phyloP scores from a whole-genome alignment of 306 rosid species.

The Betula pendula region DNA sequence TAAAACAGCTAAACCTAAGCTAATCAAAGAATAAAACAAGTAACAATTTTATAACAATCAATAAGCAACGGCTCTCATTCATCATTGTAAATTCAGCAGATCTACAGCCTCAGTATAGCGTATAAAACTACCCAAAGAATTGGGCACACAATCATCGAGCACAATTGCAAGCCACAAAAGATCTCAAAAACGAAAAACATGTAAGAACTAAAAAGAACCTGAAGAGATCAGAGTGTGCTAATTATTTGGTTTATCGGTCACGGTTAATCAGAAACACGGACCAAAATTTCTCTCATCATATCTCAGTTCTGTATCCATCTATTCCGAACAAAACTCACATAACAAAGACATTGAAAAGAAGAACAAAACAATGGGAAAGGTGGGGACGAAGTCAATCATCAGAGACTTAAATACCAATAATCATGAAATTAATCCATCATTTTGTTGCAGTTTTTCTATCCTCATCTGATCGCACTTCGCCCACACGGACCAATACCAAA shows the following conservation, averaged over 20 bases:
- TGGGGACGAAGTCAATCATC: background rate
- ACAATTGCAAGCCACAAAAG: no score
- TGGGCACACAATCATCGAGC: constrained; percentile 2
- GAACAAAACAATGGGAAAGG: background rate
- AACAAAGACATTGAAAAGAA: background rate
- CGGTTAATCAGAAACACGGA: constrained; percentile 17
- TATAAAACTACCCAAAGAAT: background rate
- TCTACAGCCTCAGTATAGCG: background rate
- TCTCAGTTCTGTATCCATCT: background rate
- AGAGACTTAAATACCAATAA: constrained; percentile 12
- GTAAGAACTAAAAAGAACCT: background rate
- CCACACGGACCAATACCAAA: background rate
- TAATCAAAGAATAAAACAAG: background rate
- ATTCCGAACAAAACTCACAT: no score
- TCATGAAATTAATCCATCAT: background rate
- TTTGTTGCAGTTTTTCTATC: constrained; percentile 12
- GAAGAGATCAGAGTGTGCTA: constrained; percentile 13
- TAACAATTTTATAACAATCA: background rate
- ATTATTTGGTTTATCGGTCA: constrained; percentile 5
- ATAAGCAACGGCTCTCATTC: background rate
- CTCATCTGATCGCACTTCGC: constrained; percentile 1
- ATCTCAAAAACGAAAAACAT: background rate
- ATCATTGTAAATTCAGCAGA: background rate
- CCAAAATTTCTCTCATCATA: constrained; percentile 12
- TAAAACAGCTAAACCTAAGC: background rate